Evolutionary conservation across 2,329 filamentous ascomycete genomes (phyloP), one percentile per base, ranked within the genome.

Genomic region (Fusarium metavorans): DNA sequence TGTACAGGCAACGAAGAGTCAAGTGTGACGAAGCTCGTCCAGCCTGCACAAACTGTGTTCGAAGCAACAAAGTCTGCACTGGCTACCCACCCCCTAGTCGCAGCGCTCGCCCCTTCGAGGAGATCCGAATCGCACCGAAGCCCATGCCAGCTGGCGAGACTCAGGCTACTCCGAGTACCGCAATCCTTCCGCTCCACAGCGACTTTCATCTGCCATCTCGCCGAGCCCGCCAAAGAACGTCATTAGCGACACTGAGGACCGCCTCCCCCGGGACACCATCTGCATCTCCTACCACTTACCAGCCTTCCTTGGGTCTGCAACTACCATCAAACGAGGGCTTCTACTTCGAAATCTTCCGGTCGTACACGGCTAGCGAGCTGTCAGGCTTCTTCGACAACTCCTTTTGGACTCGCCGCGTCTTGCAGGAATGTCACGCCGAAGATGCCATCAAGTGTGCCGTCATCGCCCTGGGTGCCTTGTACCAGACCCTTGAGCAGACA

Each of bases 1-100:
- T 67, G 43, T 58, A 41, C 75, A 92, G 90, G 80, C 85, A 85
- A 72, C 85, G 90, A 74, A 87, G 89, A 71, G 91, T 93, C 71
- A 93, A 93, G 80, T 93, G 91, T 80, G 91, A 92, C 79, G 91
- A 93, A 81, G 84, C 82, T 71, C 88, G 91, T 64, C 91, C 91
- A 9, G 83, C 85, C 32, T 92, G 91, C 79, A 85, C 85, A 16
- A 89, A 91, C 79, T 93, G 91, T 77, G 83, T 89, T 37, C 86
- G 87, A 58, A 89, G 90, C 56, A 89, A 88, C 70, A 90, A 88
- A 76, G 76, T 77, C 18, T 93, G 91, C 81, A 84, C 86, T 34
- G 91, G 91, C 72, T 93, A 92, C 76, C 90, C 88, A n/a, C 87
- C 89, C 6, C 89, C 89, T 34, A 83, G 85, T 30, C 85, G 89